Evolutionary conservation across 495 filamentous ascomycete species (phyloP).

Genomic region (Talaromyces ruber): DNA sequence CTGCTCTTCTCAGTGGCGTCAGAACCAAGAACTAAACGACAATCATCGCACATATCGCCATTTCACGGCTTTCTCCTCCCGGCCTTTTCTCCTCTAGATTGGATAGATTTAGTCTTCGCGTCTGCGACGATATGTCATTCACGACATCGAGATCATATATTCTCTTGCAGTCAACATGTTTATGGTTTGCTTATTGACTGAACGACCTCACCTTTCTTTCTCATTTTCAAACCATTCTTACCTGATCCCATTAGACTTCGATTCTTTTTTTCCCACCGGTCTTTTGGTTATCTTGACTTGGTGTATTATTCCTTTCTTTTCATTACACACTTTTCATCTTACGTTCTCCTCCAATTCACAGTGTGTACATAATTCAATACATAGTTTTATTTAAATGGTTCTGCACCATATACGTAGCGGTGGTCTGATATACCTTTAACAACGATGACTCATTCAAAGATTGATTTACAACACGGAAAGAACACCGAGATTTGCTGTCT

Average conservation of each 20-base stretch:
- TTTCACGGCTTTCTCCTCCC: background rate
- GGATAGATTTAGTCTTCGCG: background rate
- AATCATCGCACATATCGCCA: background rate
- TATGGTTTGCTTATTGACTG: background rate
- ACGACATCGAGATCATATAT: background rate
- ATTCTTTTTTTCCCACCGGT: background rate
- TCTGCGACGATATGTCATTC: background rate
- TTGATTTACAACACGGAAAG: background rate
- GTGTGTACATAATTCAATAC: background rate
- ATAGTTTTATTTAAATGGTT: background rate
- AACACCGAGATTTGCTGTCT: background rate
- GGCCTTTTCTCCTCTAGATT: background rate
- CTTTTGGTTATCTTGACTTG: background rate
- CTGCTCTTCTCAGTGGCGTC: background rate
- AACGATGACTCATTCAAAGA: background rate
- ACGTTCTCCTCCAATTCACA: background rate
- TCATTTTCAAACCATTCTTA: background rate
- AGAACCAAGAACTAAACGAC: background rate
- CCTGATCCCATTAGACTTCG: slow-evolving; percentile 1
- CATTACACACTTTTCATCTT: background rate
- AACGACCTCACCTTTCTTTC: background rate
- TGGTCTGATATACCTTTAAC: too few relatives aligned
- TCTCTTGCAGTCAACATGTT: background rate
- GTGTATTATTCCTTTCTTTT: background rate
- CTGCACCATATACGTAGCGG: background rate